Conservation (phyloP, 495 filamentous ascomycete genomes). For the Chaetomium tenue region DNA sequence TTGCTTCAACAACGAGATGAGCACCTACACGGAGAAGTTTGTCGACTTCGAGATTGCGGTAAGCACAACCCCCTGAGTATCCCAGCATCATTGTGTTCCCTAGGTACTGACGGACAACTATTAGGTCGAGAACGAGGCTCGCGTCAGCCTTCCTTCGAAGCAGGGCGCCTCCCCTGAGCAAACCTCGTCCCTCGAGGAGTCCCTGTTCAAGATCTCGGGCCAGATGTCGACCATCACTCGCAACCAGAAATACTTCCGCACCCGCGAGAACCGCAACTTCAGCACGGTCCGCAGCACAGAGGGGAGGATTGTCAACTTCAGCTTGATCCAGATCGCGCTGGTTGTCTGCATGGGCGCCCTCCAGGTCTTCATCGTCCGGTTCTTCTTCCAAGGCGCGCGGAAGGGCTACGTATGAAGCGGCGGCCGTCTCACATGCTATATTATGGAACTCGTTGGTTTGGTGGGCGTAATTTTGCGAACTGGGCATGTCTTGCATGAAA, state of each 20-base stretch:
- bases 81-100: not conserved
- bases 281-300: slow-evolving; percentile 97
- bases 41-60: slow-evolving; percentile 99
- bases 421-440: not conserved
- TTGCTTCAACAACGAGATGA: slow-evolving; percentile 99
- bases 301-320: slow-evolving; percentile 94
- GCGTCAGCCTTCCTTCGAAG: slow-evolving; percentile 79
- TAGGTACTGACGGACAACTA: slow-evolving; percentile 19
- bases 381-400: slow-evolving; percentile 83
- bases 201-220: slow-evolving; percentile 89
- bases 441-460: slow-evolving; percentile 23
- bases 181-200: slow-evolving; percentile 86
- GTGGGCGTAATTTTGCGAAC: slow-evolving; percentile 29
- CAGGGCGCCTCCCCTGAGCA: slow-evolving; percentile 92
- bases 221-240: slow-evolving; percentile 94
- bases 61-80: slow-evolving; percentile 36
- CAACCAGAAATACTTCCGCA: slow-evolving; percentile 99
- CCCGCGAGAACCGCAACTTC: slow-evolving; percentile 97
- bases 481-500: slow-evolving; percentile 28
- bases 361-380: slow-evolving; percentile 96
- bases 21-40: slow-evolving; percentile 94
- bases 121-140: slow-evolving; percentile 91
- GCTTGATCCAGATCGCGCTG: slow-evolving; percentile 83
- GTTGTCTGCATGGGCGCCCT: slow-evolving; percentile 95
- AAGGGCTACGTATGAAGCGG: slow-evolving; percentile 57